These are phyloP conservation scores for Oenanthe javanica DNA, from an alignment of 140 eudicot genomes.

Conservation along the genomic window DNA sequence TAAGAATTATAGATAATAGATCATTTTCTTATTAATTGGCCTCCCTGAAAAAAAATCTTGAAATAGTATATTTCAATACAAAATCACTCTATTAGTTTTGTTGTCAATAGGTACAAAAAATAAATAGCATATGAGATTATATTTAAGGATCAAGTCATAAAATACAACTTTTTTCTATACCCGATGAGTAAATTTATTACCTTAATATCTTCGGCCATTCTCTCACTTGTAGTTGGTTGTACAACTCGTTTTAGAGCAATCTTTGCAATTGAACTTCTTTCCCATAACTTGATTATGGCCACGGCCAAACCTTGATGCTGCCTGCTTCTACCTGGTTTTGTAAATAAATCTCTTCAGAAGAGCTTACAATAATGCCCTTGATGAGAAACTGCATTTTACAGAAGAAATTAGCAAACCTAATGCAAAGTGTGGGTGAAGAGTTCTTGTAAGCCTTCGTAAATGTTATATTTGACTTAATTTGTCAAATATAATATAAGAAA, in stretches of 20 bases:
- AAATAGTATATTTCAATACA: not conserved
- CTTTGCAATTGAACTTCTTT: constrained; percentile 75
- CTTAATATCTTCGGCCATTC: constrained; percentile 97
- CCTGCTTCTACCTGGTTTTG: constrained; percentile 83
- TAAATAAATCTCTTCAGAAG: not conserved
- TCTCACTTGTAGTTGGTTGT: constrained; percentile 84
- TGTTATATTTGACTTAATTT: too few species aligned
- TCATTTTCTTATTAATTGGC: not conserved
- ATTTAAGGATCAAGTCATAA: not conserved
- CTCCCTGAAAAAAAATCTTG: too few species aligned
- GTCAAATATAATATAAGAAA: too few species aligned
- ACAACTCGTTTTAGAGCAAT: constrained; percentile 89
- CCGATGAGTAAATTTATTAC: constrained; percentile 21
- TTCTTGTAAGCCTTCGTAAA: constrained; percentile 75
- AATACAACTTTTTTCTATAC: not conserved
- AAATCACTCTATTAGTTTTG: not conserved
- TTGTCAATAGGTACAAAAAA: not conserved
- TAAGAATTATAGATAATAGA: not conserved
- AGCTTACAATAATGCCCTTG: not conserved
- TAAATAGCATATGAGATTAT: not conserved
- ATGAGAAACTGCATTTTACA: not conserved
- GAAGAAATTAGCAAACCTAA: constrained; percentile 42
- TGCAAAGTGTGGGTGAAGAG: constrained; percentile 90
- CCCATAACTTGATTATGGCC: constrained; percentile 84
- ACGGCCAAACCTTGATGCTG: constrained; percentile 85